Evolutionary conservation across 257 asterid genomes (phyloP).

Genomic region (Hygrophila difformis): DNA sequence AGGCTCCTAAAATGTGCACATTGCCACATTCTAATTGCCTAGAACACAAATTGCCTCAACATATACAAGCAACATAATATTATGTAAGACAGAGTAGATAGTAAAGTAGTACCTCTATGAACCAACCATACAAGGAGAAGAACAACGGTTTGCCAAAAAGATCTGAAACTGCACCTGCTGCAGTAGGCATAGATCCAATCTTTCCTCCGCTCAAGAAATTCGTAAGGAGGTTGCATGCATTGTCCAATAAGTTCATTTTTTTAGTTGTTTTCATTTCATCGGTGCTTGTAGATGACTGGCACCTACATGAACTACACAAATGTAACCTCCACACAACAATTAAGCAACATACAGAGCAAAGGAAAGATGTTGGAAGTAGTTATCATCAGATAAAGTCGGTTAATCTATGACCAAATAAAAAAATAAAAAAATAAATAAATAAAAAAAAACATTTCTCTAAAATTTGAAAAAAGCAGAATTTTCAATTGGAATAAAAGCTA

Average conservation of each 20-base stretch:
- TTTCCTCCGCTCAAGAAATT: constrained; percentile 78
- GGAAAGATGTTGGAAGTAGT: too few species aligned
- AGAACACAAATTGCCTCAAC: neutral
- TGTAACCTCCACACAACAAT: constrained; percentile 9
- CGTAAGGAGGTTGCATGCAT: constrained; percentile 91
- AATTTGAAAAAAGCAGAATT: too few species aligned
- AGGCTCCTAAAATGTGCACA: neutral
- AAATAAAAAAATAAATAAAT: too few species aligned
- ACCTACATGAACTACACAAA: constrained; percentile 36
- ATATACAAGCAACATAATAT: constrained; percentile 1
- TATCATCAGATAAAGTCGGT: too few species aligned
- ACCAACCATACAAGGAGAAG: constrained; percentile 90
- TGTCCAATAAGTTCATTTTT: constrained; percentile 53
- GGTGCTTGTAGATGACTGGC: constrained; percentile 52
- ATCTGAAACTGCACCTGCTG: constrained; percentile 96
- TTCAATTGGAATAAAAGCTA: too few species aligned
- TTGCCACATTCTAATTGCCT: neutral
- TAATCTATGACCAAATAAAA: too few species aligned
- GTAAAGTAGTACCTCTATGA: constrained; percentile 52
- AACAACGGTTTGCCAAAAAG: constrained; percentile 83
- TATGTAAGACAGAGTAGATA: constrained; percentile 2
- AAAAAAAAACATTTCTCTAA: too few species aligned
- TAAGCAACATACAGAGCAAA: too few species aligned
- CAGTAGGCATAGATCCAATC: constrained; percentile 77
- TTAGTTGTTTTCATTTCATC: constrained; percentile 56